Evolutionary conservation across 108 stramenopile species (phyloP), one percentile per base, ranked within the genome.

Genomic region (Mediolabrus comicus): DNA sequence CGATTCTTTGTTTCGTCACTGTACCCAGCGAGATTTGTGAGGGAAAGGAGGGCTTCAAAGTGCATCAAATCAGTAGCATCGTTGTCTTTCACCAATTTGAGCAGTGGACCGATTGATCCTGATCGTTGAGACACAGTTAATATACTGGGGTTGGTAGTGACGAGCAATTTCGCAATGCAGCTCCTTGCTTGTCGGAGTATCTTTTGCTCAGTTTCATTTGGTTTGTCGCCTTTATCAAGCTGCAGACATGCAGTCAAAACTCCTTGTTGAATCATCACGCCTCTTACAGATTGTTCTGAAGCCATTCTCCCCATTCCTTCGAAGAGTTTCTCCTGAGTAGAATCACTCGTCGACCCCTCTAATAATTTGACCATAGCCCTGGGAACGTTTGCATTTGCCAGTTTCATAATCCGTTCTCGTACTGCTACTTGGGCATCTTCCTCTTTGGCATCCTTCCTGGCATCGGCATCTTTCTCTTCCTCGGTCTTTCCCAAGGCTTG

Each of bases 261-360:
- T 5, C 98, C 98, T 69, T 98, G 96, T 77, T 98, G 98, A 32
- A 98, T 92, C 86, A 98, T 84, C 6, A 85, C 62, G 2, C 97
- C 97, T 49, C 96, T 75, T 3, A 90, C 89, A 8, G 88, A 84
- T 38, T 69, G 80, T 43, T 97, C 96, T 14, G 75, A 85, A 35
- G 94, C 95, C 89, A 98, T 89, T 41, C 92, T 82, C 43, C 69
- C 86, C 84, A 94, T 75, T 10, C 81, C 89, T 25, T 75, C 63
- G 32, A 92, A 71, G 35, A 89, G 12, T 64, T 88, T 83, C 57
- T 92, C 91, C 57, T 87, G 69, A 8, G 97, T 92, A 17, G 81
- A 63, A 32, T 93, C 93, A 65, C 87, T 94, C 16, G 62, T 73
- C 10, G 92, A 83, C 12, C 89, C 95, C 55, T 93, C 90, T 9